Evolutionary conservation across 345 rosid species (phyloP).

Genomic region (Acer saccharum): DNA sequence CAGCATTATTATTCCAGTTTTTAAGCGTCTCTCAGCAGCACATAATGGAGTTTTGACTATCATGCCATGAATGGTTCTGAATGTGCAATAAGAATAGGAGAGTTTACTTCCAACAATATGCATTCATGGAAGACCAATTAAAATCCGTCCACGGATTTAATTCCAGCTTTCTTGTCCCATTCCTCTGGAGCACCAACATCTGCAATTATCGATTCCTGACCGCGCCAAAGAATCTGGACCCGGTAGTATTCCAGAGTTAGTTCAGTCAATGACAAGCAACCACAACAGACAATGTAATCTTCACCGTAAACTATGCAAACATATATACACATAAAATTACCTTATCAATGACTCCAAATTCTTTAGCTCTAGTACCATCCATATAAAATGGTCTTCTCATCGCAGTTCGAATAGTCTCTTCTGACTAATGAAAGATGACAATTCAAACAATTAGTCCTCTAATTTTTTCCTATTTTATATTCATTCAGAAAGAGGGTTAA

Average conservation of each 20-base stretch:
- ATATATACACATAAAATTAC: conserved; percentile 32
- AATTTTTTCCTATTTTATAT: not conserved
- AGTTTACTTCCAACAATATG: conserved; percentile 30
- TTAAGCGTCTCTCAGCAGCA: not conserved
- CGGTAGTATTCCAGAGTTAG: conserved; percentile 10
- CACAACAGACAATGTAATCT: not conserved
- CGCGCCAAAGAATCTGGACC: conserved; percentile 74
- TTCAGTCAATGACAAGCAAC: not conserved
- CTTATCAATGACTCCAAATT: conserved; percentile 88
- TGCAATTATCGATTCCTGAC: conserved; percentile 70
- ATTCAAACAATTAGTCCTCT: conserved; percentile 17
- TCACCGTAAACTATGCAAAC: not conserved
- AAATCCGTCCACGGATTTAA: conserved; percentile 42
- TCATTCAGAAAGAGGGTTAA: conserved; percentile 1
- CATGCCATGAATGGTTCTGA: not conserved
- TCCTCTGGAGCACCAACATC: conserved; percentile 69
- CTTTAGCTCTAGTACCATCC: conserved; percentile 73
- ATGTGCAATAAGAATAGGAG: not conserved
- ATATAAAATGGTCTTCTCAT: conserved; percentile 74
- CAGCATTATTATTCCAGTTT: not conserved
- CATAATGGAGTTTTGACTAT: not conserved
- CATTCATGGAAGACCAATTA: conserved; percentile 13
- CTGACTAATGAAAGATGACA: conserved; percentile 47
- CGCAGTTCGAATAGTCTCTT: conserved; percentile 61
- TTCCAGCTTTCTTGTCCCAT: conserved; percentile 71